Percentiles rank a stretch among this genome's conserved stretches.
These are phyloP conservation scores for Carex cristatella DNA, from an alignment of 176 grass and related monocot species.

Conservation along the genomic window DNA sequence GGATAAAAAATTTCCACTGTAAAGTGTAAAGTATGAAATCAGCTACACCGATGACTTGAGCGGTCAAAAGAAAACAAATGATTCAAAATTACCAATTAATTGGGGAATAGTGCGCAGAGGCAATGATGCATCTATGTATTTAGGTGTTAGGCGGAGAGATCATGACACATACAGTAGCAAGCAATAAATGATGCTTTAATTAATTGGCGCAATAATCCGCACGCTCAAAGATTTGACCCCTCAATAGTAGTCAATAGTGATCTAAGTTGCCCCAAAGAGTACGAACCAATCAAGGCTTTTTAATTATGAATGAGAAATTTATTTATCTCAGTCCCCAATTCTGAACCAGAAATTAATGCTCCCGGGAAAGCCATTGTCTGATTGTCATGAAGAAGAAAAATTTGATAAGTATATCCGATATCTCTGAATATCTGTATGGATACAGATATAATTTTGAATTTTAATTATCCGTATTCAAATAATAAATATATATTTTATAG, in stretches of 20 bases:
- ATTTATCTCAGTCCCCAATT: background rate
- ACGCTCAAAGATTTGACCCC: background rate
- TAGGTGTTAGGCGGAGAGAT: slow-evolving; percentile 8
- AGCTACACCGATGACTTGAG: background rate
- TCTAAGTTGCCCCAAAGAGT: background rate
- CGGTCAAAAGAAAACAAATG: background rate
- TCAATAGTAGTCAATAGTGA: background rate
- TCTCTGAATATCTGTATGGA: too few relatives aligned
- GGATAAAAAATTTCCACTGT: too few relatives aligned
- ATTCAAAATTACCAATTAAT: background rate
- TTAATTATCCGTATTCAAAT: too few relatives aligned
- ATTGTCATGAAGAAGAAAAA: too few relatives aligned
- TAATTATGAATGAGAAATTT: background rate
- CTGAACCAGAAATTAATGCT: background rate
- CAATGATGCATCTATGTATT: background rate
- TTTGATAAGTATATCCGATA: too few relatives aligned
- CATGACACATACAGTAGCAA: background rate
- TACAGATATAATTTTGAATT: too few relatives aligned
- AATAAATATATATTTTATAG: too few relatives aligned
- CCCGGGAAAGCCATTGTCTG: background rate
- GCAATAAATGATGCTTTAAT: slow-evolving; percentile 2
- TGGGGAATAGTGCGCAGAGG: background rate
- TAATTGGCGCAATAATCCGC: background rate
- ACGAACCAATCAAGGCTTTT: background rate
- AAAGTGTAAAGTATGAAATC: too few relatives aligned